Evolutionary conservation across 495 filamentous ascomycete genomes (phyloP).

Genomic region (Aspergillus homomorphus): DNA sequence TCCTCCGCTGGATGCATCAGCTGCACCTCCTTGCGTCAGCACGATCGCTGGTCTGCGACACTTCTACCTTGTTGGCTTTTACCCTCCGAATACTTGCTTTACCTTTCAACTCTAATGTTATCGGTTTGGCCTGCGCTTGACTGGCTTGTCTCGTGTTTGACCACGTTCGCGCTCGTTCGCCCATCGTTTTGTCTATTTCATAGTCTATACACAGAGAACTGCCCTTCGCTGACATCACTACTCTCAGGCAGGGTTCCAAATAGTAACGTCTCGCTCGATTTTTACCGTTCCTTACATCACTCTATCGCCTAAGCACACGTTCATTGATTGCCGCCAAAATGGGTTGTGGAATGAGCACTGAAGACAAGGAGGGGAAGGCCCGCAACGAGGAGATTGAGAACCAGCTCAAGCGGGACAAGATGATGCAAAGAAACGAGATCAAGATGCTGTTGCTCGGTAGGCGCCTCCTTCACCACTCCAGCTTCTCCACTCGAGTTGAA

Average conservation of each 20-base stretch:
- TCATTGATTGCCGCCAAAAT: constrained; percentile 60
- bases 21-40: constrained; percentile 22
- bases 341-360: constrained; percentile 99
- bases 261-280: constrained; percentile 4
- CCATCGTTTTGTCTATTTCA: background rate
- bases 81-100: background rate
- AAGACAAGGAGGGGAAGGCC: constrained; percentile 99
- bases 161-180: constrained; percentile 18
- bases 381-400: constrained; percentile 99
- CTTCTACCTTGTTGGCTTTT: constrained; percentile 4
- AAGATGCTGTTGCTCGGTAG: constrained; percentile 98
- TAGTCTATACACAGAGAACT: constrained; percentile 18
- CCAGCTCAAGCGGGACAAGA: constrained; percentile 91
- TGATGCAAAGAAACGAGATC: constrained; percentile 95
- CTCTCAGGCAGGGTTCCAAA: constrained; percentile 20
- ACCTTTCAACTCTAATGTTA: background rate
- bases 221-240: constrained; percentile 17
- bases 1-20: constrained; percentile 11
- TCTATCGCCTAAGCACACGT: constrained; percentile 17
- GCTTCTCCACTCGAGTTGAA: constrained; percentile 1
- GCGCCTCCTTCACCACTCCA: constrained; percentile 24
- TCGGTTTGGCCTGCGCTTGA: background rate
- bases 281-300: constrained; percentile 10
- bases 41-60: constrained; percentile 3
- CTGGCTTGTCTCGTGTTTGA: constrained; percentile 9